Base-by-base conservation (phyloP, 2,329 filamentous ascomycete species). In the Scedosporium minutisporum region DNA sequence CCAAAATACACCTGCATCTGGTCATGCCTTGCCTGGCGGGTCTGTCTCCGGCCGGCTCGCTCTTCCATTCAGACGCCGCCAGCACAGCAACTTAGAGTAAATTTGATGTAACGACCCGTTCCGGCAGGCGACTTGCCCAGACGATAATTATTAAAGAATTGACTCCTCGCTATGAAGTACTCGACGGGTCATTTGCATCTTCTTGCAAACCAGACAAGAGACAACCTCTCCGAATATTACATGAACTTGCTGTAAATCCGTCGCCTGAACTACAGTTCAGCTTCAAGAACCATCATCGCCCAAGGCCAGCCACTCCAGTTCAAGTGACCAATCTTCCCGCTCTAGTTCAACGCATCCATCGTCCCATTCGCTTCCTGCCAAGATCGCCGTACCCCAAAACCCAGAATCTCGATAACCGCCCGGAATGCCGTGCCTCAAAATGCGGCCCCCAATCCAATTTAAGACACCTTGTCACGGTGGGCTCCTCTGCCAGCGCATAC, bases 61-160 rank as follows among this genome's bases (percentile, higher is more conserved):
- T 48, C 60, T 23, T 57, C 60, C 60, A 61, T 29, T 55, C 60
- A 57, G 14, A 44, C 46, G 29, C 18, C 18, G 60, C 60, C 60
- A 61, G 60, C 60, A 33, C 46, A 61, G 48, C 60, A 55, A 53
- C 44, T 53, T 41, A 61, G 21, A 48, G 44, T 48, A 21, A 10
- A 21, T n/a, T n/a, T 21, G 44, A 48, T 48, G 44, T 48, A 48
- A n/a, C 18, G n/a, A 48, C 44, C 44, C 44, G 44, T 48, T 48
- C 18, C 44, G 44, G 44, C 44, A 21, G 44, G 44, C 44, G 44
- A 18, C 44, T 10, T 4, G 18, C n/a, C 44, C 4, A 21, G 18
- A 48, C 16, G 10, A 6, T 12, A 38, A 38, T 38, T 38, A 38
- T 38, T 12, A 14, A 12, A 10, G 10, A 12, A 9, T 12, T 38